Evolutionary conservation across 805 yeast species (phyloP), one percentile per base, ranked within the genome.

Genomic region (Candida odintsovae): DNA sequence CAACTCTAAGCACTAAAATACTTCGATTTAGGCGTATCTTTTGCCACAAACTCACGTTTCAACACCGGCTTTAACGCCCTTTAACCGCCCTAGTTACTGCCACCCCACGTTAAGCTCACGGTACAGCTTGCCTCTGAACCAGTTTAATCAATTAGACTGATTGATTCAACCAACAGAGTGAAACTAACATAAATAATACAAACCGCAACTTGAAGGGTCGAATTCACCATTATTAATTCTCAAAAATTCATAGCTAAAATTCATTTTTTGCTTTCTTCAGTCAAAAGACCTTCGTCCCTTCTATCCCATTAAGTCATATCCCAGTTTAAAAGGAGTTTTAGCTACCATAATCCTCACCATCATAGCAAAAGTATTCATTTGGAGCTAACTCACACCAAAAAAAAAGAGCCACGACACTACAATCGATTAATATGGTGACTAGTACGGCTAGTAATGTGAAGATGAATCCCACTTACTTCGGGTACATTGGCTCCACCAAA

Each of bases 401-500:
- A 33, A 33, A 33, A 4, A 16, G 20, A n/a, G 20, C 36, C 20
- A 33, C 6, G 10, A 28, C 13, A 28, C 31, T 28, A 13, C n/a
- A 33, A 7, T 33, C n/a, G 36, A n/a, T 26, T 16, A 22, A 18
- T 6, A 43, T 43, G 44, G 26, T 43, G n/a, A 28, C 40, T 8
- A 20, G 28, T 10, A 19, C 47, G 22, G 23, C 42, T 13, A 21
- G 42, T 4, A 37, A 39, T 3, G 19, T 46, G 12, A 35, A 29
- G 19, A 51, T 59, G 47, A 46, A 41, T 13, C 64, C 63, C 7
- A 53, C 63, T 3, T 60, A 29, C 29, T 29, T 46, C 10, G 64
- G 97, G 5, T 89, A 82, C 58, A 83, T 90, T 38, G 85, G 84
- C 15, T 79, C 89, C 26, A 86, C 95, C 20, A 78, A 78, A 48